These are phyloP conservation scores for Solanum sitiens DNA, from an alignment of 257 asterid species.

Conservation along the genomic window DNA sequence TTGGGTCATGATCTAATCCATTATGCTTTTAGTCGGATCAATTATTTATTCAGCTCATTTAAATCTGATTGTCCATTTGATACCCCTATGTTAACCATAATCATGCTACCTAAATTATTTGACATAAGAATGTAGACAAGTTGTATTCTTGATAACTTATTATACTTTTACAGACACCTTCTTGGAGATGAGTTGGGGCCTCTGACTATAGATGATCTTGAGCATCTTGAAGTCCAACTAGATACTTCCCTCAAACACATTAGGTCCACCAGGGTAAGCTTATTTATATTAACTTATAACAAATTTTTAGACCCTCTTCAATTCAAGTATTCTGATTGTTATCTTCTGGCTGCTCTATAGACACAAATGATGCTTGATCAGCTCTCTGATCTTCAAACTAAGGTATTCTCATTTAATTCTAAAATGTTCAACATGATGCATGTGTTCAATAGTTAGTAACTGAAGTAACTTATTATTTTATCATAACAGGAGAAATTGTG, in stretches of 20 bases:
- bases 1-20: not conserved
- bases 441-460: not conserved
- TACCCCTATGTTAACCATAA: not conserved
- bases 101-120: not conserved
- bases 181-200: slow-evolving; percentile 98
- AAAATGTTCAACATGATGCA: not conserved
- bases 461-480: not conserved
- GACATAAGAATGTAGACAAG: not conserved
- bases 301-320: not conserved
- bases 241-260: slow-evolving; percentile 81
- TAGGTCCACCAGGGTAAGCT: slow-evolving; percentile 85
- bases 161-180: slow-evolving; percentile 51
- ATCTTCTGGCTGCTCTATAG: slow-evolving; percentile 23
- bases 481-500: slow-evolving; percentile 62
- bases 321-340: not conserved
- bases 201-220: slow-evolving; percentile 69
- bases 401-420: slow-evolving; percentile 33
- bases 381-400: slow-evolving; percentile 84
- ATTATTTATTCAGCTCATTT: not conserved
- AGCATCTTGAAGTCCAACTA: slow-evolving; percentile 72
- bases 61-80: not conserved
- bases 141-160: not conserved
- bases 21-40: not conserved
- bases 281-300: not conserved
- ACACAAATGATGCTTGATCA: slow-evolving; percentile 86